Percentiles rank a stretch among this genome's conserved stretches.
Conservation (phyloP, 2,329 filamentous ascomycete genomes). For the Fusarium compactum region DNA sequence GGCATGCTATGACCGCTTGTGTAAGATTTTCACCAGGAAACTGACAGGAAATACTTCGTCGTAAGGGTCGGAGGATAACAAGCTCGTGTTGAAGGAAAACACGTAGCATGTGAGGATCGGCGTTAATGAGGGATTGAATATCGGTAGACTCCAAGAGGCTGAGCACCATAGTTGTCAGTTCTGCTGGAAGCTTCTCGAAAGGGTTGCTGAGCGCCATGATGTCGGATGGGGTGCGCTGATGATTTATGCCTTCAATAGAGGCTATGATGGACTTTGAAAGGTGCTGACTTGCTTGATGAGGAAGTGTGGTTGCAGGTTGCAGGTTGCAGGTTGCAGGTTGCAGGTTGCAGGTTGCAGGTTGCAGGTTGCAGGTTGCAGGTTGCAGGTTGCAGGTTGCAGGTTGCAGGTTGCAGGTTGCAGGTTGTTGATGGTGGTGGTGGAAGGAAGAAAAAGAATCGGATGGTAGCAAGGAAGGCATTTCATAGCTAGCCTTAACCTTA, state of each 20-base stretch:
- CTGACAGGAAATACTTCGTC: neutral
- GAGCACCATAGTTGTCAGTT: neutral
- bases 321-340: no score
- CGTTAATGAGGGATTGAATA: neutral
- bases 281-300: no score
- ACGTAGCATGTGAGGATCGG: neutral
- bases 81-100: neutral
- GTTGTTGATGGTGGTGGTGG: no score
- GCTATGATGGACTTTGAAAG: fast-evolving
- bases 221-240: neutral
- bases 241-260: no score
- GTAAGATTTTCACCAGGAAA: neutral
- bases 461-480: no score
- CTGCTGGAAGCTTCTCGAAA: neutral
- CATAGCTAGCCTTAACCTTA: no score
- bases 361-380: no score
- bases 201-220: neutral
- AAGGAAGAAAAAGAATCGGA: no score
- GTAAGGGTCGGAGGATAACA: neutral
- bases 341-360: no score
- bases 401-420: no score
- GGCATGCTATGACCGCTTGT: neutral
- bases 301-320: no score
- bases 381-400: no score
- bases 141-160: neutral